Evolutionary conservation across 2,329 filamentous ascomycete genomes (phyloP), one percentile per base, ranked within the genome.

Genomic region (Chalaropsis ovoidea): DNA sequence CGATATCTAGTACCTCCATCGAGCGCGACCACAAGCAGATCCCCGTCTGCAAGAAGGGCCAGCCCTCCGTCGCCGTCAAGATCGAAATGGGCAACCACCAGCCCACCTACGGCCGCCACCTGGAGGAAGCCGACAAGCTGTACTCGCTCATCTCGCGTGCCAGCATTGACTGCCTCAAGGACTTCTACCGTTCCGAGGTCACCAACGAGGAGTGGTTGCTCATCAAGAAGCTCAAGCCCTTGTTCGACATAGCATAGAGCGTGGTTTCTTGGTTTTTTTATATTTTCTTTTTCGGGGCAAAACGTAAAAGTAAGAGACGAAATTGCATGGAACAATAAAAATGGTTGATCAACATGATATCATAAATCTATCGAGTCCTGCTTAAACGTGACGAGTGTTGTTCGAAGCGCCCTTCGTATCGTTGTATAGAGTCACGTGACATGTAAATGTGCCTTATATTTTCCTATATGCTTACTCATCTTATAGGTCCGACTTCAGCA

Each of bases 1-100:
- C 52, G 19, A 8, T 43, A 19, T 35, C 67, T 72, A 96, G 92
- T n/a, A 89, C 89, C 65, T 92, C 88, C 1, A 99, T 99, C 73
- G 93, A 99, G 77, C 87, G 95, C 74, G 95, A 99, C 71, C 94
- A 99, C 83, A 99, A 99, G 80, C 86, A 94, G 69, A 87, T 99
- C 70, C 83, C 82, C 10, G 82, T 96, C 67, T 95, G 90, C 80
- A 99, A 99, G 77, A 93, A 91, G 78, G 93, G 93, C 63, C 89
- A 95, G 73, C 94, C 95, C n/a, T 95, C 91, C 1, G 95, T 99
- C 10, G 94, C 94, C 22, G 82, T 99, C 79, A 99, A 99, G 82
- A 95, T 99, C 72, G 95, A 99, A 78, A 87, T 86, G 84, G 93
- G 91, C 64, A 78, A 86, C 67, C 90, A 93, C 74, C 94, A 99